These are phyloP conservation scores for Exophiala aquamarina DNA, from an alignment of 2,329 filamentous ascomycete genomes.

Conservation along the genomic window DNA sequence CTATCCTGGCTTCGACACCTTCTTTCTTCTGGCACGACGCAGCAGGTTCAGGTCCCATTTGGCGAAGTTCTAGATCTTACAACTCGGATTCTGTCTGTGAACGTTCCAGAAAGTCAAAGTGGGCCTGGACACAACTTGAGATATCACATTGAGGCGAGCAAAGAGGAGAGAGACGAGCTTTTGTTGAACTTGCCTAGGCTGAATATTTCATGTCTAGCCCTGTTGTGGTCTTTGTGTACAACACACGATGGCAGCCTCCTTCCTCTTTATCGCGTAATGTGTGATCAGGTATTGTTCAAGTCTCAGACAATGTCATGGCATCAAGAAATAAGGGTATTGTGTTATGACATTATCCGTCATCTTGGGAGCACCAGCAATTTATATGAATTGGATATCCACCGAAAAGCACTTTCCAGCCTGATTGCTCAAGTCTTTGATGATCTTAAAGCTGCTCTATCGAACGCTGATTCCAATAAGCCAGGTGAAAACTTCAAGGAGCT, in stretches of 20 bases:
- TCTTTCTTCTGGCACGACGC: slow-evolving; percentile 64
- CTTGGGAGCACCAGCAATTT: slow-evolving; percentile 65
- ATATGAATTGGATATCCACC: slow-evolving; percentile 64
- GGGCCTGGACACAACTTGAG: slow-evolving; percentile 50
- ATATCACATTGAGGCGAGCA: slow-evolving; percentile 69
- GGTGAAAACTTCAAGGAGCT: background rate
- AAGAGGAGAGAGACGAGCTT: slow-evolving; percentile 79
- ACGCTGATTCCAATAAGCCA: background rate
- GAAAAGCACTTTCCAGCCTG: slow-evolving; percentile 62
- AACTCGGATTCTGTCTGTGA: slow-evolving; percentile 67
- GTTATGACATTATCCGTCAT: slow-evolving; percentile 60
- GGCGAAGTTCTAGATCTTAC: slow-evolving; percentile 68
- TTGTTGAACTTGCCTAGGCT: slow-evolving; percentile 72
- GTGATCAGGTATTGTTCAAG: slow-evolving; percentile 72
- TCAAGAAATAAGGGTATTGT: slow-evolving; percentile 56
- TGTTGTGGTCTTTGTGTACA: slow-evolving; percentile 59
- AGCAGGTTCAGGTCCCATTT: slow-evolving; percentile 65
- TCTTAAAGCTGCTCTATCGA: slow-evolving; percentile 38
- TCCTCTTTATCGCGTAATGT: slow-evolving; percentile 61
- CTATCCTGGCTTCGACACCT: slow-evolving; percentile 65
- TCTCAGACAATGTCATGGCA: slow-evolving; percentile 57
- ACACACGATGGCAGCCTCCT: slow-evolving; percentile 60
- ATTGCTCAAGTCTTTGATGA: slow-evolving; percentile 73
- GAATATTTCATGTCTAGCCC: slow-evolving; percentile 67
- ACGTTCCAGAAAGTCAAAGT: slow-evolving; percentile 47